These are phyloP conservation scores for Gastrolobium bilobum DNA, from an alignment of 306 rosid species.

Conservation along the genomic window DNA sequence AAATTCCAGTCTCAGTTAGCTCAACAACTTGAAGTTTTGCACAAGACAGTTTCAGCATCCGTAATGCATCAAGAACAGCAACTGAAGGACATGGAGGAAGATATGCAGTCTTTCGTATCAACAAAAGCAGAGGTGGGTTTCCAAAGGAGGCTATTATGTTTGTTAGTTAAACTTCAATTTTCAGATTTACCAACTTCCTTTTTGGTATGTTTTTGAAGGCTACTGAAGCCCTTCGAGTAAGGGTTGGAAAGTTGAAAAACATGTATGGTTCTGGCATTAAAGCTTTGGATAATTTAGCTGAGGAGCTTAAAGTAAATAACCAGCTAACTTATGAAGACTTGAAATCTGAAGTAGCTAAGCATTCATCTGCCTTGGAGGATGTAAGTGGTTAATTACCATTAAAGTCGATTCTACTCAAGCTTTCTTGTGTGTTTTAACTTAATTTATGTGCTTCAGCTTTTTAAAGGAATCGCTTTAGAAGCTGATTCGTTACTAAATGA, in stretches of 20 bases:
- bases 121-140: slow-evolving; percentile 80
- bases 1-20: slow-evolving; percentile 84
- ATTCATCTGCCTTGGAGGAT: slow-evolving; percentile 88
- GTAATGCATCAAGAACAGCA: slow-evolving; percentile 93
- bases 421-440: slow-evolving; percentile 50
- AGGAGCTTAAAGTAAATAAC: slow-evolving; percentile 86
- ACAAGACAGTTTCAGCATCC: slow-evolving; percentile 91
- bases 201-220: slow-evolving; percentile 71
- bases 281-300: slow-evolving; percentile 81
- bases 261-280: slow-evolving; percentile 88
- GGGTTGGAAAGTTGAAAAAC: slow-evolving; percentile 77
- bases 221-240: slow-evolving; percentile 83
- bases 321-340: slow-evolving; percentile 81
- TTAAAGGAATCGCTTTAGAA: slow-evolving; percentile 92
- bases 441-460: slow-evolving; percentile 72
- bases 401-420: slow-evolving; percentile 5
- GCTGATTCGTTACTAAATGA: slow-evolving; percentile 87
- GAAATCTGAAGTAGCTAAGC: slow-evolving; percentile 90
- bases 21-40: slow-evolving; percentile 92
- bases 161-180: slow-evolving; percentile 29
- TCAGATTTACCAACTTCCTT: slow-evolving; percentile 29
- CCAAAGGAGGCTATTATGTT: slow-evolving; percentile 27
- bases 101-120: slow-evolving; percentile 90
- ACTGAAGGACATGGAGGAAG: slow-evolving; percentile 90
- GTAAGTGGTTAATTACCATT: slow-evolving; percentile 60